phyloP scores from a whole-genome alignment of 1,139 yeast species.

The Taphrina betulina region DNA sequence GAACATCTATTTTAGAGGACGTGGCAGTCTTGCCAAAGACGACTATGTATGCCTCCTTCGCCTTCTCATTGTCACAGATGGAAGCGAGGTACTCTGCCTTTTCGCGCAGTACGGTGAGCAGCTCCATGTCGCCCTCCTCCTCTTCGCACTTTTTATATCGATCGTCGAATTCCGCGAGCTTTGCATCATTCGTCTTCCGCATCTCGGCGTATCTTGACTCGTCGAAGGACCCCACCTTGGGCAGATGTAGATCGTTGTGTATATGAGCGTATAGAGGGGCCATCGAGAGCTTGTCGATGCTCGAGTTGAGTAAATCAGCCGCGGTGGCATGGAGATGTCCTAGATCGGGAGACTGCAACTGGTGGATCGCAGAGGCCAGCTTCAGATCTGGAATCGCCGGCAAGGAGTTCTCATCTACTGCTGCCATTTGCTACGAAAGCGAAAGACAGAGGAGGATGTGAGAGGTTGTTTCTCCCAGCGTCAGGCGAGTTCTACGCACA shows the following conservation, averaged over 20 bases:
- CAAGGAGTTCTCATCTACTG: conserved; percentile 28
- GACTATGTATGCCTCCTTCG: conserved; percentile 67
- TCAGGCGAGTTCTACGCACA: too few relatives aligned
- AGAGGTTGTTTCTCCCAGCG: too few relatives aligned
- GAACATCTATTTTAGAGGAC: conserved; percentile 85
- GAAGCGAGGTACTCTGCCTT: conserved; percentile 85
- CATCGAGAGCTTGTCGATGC: conserved; percentile 61
- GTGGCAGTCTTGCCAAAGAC: conserved; percentile 80
- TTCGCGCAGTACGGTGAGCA: conserved; percentile 70
- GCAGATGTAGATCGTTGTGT: conserved; percentile 49
- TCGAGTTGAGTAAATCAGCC: conserved; percentile 51
- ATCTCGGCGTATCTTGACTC: conserved; percentile 56
- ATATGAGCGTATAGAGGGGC: conserved; percentile 84
- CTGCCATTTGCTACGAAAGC: too few relatives aligned
- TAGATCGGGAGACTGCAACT: conserved; percentile 51
- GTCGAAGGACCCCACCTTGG: conserved; percentile 54
- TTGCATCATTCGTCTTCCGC: conserved; percentile 54
- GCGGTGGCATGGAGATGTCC: conserved; percentile 49
- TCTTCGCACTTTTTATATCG: conserved; percentile 72
- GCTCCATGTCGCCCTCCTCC: conserved; percentile 85
- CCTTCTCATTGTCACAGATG: conserved; percentile 73
- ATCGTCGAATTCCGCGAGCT: conserved; percentile 58
- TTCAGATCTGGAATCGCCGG: conserved; percentile 62
- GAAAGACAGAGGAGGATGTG: too few relatives aligned
- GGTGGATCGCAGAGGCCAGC: conserved; percentile 74